These are phyloP conservation scores for Boeremia exigua DNA, from an alignment of 2,329 filamentous ascomycete species.

Conservation along the genomic window DNA sequence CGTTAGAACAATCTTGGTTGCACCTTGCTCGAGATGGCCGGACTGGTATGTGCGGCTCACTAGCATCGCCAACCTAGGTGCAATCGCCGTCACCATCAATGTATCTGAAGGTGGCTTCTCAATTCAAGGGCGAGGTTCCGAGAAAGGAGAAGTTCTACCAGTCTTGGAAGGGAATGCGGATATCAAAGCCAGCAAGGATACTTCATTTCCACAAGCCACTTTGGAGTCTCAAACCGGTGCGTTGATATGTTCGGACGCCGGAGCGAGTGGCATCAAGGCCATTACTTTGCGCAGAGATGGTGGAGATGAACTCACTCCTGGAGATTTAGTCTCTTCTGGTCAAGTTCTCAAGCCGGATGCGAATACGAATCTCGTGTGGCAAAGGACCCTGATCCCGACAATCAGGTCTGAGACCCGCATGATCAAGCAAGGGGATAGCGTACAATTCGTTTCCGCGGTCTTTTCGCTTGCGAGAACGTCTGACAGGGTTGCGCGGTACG, in stretches of 20 bases:
- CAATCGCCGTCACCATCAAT: neutral
- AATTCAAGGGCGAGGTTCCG: constrained; percentile 34
- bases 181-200: neutral
- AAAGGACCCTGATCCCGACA: constrained; percentile 41
- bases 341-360: constrained; percentile 43
- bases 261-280: constrained; percentile 33
- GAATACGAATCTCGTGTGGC: constrained; percentile 46
- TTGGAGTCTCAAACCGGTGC: constrained; percentile 10
- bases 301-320: neutral
- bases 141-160: constrained; percentile 28
- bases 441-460: constrained; percentile 28
- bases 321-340: neutral
- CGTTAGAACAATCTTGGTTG: constrained; percentile 30
- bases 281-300: neutral
- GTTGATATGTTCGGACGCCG: constrained; percentile 37
- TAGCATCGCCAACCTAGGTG: constrained; percentile 19
- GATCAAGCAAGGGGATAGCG: neutral
- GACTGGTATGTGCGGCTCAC: constrained; percentile 41
- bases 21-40: constrained; percentile 35
- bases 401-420: constrained; percentile 11
- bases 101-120: constrained; percentile 39
- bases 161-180: neutral
- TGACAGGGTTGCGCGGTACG: constrained; percentile 21
- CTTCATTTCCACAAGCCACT: constrained; percentile 27
- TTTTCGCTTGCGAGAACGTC: constrained; percentile 30